Percentiles rank a stretch among this genome's conserved stretches.
These are phyloP conservation scores for Knoxia roxburghii DNA, from an alignment of 257 asterid genomes.

Conservation along the genomic window DNA sequence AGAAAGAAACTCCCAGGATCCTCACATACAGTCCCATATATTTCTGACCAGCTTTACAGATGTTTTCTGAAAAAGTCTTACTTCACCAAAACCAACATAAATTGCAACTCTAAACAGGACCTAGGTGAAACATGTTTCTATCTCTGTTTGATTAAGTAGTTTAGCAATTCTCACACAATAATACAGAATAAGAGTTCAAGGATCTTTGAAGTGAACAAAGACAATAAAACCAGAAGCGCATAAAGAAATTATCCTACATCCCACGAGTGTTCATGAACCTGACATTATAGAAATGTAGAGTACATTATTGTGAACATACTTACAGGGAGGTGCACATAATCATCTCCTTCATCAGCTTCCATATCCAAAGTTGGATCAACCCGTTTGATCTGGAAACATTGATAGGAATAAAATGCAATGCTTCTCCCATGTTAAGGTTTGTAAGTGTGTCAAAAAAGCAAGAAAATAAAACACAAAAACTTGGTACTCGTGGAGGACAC, in stretches of 20 bases:
- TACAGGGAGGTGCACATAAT: constrained; percentile 89
- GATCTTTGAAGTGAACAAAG: background rate
- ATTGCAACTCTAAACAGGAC: background rate
- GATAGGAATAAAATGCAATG: constrained; percentile 17
- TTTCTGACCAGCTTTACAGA: background rate
- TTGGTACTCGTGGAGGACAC: background rate
- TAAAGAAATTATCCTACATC: background rate
- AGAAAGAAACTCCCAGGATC: constrained; percentile 2
- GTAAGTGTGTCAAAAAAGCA: background rate
- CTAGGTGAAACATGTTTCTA: too few relatives aligned
- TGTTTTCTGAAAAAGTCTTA: background rate
- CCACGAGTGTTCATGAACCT: background rate
- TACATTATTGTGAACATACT: constrained; percentile 11
- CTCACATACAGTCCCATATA: background rate
- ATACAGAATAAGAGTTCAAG: background rate
- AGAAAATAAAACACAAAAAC: constrained; percentile 1
- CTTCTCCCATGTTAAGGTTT: background rate
- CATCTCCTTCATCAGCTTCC: constrained; percentile 96
- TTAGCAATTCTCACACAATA: background rate
- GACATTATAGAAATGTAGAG: background rate
- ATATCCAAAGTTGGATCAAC: constrained; percentile 96
- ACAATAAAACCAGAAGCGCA: background rate
- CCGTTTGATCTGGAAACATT: constrained; percentile 63
- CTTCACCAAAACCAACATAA: background rate
- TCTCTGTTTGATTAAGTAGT: background rate